Evolutionary conservation across 495 filamentous ascomycete genomes (phyloP), one percentile per base, ranked within the genome.

Genomic region (Margaritispora aquatica): DNA sequence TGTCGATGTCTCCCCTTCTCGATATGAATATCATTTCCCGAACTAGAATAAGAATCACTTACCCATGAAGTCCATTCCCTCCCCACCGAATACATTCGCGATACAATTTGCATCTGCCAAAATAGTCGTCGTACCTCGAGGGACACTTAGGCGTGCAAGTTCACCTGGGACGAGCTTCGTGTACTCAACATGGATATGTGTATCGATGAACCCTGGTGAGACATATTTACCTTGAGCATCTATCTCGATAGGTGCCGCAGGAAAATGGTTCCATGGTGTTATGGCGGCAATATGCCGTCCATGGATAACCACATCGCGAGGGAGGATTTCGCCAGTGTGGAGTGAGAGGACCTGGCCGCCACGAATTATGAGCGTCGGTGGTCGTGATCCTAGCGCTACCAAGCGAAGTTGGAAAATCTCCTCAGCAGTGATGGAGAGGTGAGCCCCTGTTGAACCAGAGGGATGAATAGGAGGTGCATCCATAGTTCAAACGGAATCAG

Each of bases 91-190:
- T 11, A 55, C 53, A 44, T 55, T 55, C 2, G 53, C 53, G 11
- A 55, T 55, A 23, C 53, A 55, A 21, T 55, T 55, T 1, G 53
- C 53, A 44, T 55, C 53, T 44, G 53, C 53, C 53, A 55, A 24
- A 44, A 55, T 44, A 11, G 53, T 44, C 13, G 53, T 55, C 4
- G 53, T 55, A 21, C 53, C 53, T 5, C 53, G 27, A 2, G 53
- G 29, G 9, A 55, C 31, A 44, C 53, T 55, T 19, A 55, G 19
- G 2, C 53, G 27, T 11, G 53, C 53, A 38, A 55, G 53, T 31
- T 55, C 53, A 8, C 53, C 53, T n/a, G 53, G 53, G 22, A 55
- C 20, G 26, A 55, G 53, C 19, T 55, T 55, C 5, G 53, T 55
- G 19, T 55, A 55, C 20, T 55, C 53, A 4, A 55, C 34, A 26